These are phyloP conservation scores for Fistulifera solaris DNA, from an alignment of 108 stramenopile species.

Conservation along the genomic window DNA sequence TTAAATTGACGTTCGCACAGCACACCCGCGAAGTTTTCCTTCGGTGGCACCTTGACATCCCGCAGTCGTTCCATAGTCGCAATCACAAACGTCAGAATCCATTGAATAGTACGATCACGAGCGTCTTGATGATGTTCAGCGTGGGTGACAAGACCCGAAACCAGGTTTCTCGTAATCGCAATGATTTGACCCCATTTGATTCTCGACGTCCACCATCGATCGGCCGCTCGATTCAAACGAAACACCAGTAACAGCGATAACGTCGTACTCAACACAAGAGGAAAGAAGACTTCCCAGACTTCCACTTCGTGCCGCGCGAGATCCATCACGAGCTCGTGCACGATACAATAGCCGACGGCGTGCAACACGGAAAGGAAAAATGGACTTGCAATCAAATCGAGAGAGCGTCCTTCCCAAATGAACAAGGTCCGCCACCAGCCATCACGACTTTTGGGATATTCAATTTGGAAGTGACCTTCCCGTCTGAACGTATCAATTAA, in stretches of 20 bases:
- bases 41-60: slow-evolving; percentile 9
- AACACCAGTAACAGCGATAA: slow-evolving; percentile 35
- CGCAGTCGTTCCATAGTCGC: slow-evolving; percentile 15
- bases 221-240: slow-evolving; percentile 32
- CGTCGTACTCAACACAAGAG: slow-evolving; percentile 19
- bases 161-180: slow-evolving; percentile 10
- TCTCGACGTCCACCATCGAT: slow-evolving; percentile 30
- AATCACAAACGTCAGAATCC: slow-evolving; percentile 24
- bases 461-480: slow-evolving; percentile 19
- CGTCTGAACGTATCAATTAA: no score
- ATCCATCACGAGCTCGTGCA: not conserved
- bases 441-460: slow-evolving; percentile 20
- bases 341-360: slow-evolving; percentile 17
- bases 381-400: slow-evolving; percentile 17
- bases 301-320: not conserved
- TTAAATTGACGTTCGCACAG: slow-evolving; percentile 12
- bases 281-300: slow-evolving; percentile 16
- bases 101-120: slow-evolving; percentile 21
- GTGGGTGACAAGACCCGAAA: slow-evolving; percentile 13
- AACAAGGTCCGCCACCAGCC: slow-evolving; percentile 22
- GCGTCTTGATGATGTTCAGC: slow-evolving; percentile 13
- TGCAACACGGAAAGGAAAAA: slow-evolving; percentile 12
- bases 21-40: slow-evolving; percentile 14
- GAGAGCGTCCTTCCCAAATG: slow-evolving; percentile 22
- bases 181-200: slow-evolving; percentile 26